Evolutionary conservation across 495 filamentous ascomycete species (phyloP).

Genomic region (Penicillium pulvis): DNA sequence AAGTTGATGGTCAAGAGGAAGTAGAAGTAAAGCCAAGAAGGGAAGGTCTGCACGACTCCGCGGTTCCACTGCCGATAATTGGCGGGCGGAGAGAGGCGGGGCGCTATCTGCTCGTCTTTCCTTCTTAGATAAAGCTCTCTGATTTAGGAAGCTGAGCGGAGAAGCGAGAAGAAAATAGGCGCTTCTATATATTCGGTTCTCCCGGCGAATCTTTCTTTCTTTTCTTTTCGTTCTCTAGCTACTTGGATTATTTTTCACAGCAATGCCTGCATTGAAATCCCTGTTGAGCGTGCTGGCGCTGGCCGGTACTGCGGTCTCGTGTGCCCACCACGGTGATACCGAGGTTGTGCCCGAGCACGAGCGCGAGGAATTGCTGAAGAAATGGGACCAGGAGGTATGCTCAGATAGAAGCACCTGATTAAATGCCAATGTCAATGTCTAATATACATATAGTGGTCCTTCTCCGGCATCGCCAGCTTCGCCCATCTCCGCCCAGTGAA

Average conservation of each 20-base stretch:
- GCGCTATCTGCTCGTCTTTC: constrained; percentile 30
- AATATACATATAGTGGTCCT: constrained; percentile 59
- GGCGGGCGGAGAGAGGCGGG: constrained; percentile 20
- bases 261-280: constrained; percentile 29
- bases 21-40: constrained; percentile 34
- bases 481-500: constrained; percentile 75
- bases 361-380: constrained; percentile 50
- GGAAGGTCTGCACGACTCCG: constrained; percentile 50
- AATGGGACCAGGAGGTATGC: constrained; percentile 56
- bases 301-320: constrained; percentile 36
- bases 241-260: not conserved
- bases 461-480: constrained; percentile 78
- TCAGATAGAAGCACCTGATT: not conserved
- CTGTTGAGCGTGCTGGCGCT: constrained; percentile 41
- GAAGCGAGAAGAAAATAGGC: constrained; percentile 7
- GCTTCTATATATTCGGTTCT: constrained; percentile 9
- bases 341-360: constrained; percentile 44
- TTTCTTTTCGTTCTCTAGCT: constrained; percentile 24
- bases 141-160: constrained; percentile 26
- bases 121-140: constrained; percentile 22
- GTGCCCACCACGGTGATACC: constrained; percentile 42
- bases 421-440: not conserved
- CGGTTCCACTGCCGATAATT: not conserved
- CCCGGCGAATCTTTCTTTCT: constrained; percentile 2
- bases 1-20: constrained; percentile 12